Conservation (phyloP, 2,329 filamentous ascomycete genomes). For the Aspergillus luchuensis region DNA sequence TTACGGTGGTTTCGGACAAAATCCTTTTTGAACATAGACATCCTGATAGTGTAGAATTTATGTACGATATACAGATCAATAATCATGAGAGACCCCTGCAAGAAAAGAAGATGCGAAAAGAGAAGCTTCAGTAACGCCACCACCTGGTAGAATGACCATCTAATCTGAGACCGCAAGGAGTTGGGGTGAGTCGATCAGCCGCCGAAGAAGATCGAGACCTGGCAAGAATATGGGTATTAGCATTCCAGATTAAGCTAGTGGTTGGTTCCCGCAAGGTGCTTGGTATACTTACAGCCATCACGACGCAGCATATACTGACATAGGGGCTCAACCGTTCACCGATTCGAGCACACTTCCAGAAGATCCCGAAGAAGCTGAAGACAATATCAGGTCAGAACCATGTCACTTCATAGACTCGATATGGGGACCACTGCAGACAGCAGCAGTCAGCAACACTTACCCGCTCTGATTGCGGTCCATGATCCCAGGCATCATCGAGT, state of each 20-base stretch:
- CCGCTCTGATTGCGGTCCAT: conserved; percentile 93
- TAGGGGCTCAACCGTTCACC: conserved; percentile 94
- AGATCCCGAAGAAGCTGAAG: conserved; percentile 73
- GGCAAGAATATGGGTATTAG: conserved; percentile 1
- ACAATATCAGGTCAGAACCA: background rate
- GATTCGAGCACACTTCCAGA: conserved; percentile 94
- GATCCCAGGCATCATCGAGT: conserved; percentile 83
- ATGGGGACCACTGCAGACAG: background rate
- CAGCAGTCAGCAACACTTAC: conserved; percentile 51
- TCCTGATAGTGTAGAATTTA: conserved; percentile 20
- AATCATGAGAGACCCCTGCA: conserved; percentile 20
- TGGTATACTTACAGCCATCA: conserved; percentile 78
- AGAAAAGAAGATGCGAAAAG: conserved; percentile 2
- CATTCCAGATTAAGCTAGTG: background rate
- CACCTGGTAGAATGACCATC: conserved; percentile 14
- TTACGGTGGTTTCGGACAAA: conserved; percentile 5
- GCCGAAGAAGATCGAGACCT: conserved; percentile 44
- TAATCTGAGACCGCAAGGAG: conserved; percentile 12
- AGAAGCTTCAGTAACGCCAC: conserved; percentile 18
- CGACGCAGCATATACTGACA: conserved; percentile 86
- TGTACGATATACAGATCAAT: conserved; percentile 33
- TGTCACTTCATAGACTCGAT: background rate
- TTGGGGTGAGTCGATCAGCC: conserved; percentile 26
- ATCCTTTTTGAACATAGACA: conserved; percentile 15
- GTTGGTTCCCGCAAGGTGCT: background rate